Conservation (phyloP, 2,329 filamentous ascomycete genomes). For the Podosphaera xanthii region DNA sequence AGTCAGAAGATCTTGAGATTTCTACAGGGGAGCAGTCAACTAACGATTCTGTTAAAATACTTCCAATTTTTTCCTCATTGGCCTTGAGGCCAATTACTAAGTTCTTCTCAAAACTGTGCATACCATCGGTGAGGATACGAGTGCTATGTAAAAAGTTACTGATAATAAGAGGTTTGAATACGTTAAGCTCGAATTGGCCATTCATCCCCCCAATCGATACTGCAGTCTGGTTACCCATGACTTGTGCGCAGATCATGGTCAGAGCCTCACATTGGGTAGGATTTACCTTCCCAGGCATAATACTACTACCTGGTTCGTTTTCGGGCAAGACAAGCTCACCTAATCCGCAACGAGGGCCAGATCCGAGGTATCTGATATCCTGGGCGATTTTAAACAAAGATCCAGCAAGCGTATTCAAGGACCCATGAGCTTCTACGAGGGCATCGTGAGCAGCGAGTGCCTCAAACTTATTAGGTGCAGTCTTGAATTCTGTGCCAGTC, state of each 20-base stretch:
- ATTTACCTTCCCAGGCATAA: slow-evolving; percentile 99
- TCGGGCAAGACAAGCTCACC: slow-evolving; percentile 85
- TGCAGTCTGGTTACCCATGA: slow-evolving; percentile 92
- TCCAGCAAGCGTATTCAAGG: slow-evolving; percentile 74
- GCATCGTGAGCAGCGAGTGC: slow-evolving; percentile 89
- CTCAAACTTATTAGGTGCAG: slow-evolving; percentile 98
- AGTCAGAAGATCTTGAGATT: not conserved
- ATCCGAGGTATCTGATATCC: slow-evolving; percentile 91
- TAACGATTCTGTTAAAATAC: slow-evolving; percentile 86
- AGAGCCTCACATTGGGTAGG: slow-evolving; percentile 94
- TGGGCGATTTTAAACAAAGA: slow-evolving; percentile 97
- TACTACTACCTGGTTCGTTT: slow-evolving; percentile 92
- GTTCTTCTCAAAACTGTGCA: slow-evolving; percentile 90
- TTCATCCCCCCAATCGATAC: slow-evolving; percentile 88
- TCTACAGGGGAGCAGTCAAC: slow-evolving; percentile 14
- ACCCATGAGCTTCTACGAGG: slow-evolving; percentile 79
- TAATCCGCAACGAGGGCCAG: slow-evolving; percentile 82
- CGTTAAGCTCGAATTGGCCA: slow-evolving; percentile 96
- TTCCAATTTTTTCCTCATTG: slow-evolving; percentile 77
- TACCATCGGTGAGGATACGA: slow-evolving; percentile 70
- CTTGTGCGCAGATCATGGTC: slow-evolving; percentile 93
- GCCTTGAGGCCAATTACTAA: slow-evolving; percentile 70
- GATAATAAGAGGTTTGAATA: slow-evolving; percentile 95
- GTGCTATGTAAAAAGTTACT: slow-evolving; percentile 84
- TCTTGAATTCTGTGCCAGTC: slow-evolving; percentile 84